phyloP scores from a whole-genome alignment of 768 basidiomycete genomes.

The Leccinum arenicola region DNA sequence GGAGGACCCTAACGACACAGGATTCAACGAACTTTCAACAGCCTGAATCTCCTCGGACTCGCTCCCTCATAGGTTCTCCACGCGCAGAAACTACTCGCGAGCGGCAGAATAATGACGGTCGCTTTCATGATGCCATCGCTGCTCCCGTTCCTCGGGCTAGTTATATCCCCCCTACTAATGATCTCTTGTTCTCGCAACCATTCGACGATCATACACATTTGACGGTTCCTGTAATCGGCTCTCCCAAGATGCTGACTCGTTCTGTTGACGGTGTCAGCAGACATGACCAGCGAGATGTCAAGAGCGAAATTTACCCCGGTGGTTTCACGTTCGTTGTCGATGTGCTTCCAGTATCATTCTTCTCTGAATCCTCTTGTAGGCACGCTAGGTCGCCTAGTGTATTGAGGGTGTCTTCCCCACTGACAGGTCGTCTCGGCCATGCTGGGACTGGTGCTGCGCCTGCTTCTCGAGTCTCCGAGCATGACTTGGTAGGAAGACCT shows the following conservation, averaged over 20 bases:
- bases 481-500: background rate
- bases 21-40: background rate
- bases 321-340: slow-evolving; percentile 10
- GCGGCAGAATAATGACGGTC: background rate
- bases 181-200: slow-evolving; percentile 14
- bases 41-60: background rate
- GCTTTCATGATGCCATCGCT: background rate
- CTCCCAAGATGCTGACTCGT: background rate
- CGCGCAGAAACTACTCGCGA: slow-evolving; percentile 1
- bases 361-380: slow-evolving; percentile 13
- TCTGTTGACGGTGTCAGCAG: background rate
- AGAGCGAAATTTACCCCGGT: background rate
- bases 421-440: slow-evolving; percentile 2
- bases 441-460: background rate
- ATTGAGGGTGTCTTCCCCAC: slow-evolving; percentile 12
- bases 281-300: slow-evolving; percentile 1
- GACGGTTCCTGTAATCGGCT: background rate
- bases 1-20: background rate
- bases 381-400: background rate
- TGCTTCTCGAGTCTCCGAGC: background rate
- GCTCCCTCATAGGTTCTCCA: slow-evolving; percentile 1
- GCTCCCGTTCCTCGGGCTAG: slow-evolving; percentile 1
- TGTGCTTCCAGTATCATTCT: background rate
- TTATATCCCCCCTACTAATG: slow-evolving; percentile 18
- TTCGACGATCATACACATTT: background rate